A percentile compares a stretch with the other conserved stretches of the same genome.
phyloP scores from a whole-genome alignment of 2,329 filamentous ascomycete species.

The Colletotrichum caudatum region DNA sequence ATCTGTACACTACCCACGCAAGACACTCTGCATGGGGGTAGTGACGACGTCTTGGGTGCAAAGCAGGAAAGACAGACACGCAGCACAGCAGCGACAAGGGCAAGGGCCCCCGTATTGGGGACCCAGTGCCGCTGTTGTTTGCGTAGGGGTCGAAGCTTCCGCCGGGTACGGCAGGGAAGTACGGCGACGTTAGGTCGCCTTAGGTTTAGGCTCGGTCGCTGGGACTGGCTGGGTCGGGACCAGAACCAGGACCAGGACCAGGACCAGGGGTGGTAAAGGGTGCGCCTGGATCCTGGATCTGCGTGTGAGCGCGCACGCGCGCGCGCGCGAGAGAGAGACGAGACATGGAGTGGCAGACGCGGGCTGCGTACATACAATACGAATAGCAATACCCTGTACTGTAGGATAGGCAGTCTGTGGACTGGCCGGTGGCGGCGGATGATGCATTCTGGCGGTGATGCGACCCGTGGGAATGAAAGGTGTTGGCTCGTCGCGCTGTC shows the following conservation, averaged over 20 bases:
- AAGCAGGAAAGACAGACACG: conserved; percentile 22
- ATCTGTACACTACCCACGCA: no score
- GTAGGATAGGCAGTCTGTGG: not conserved
- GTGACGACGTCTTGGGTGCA: conserved; percentile 34
- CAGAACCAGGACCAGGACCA: not conserved
- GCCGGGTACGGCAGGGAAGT: conserved; percentile 12
- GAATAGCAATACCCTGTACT: no score
- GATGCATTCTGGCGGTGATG: not conserved
- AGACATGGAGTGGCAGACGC: not conserved
- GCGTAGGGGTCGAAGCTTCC: not conserved
- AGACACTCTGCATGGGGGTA: conserved; percentile 5
- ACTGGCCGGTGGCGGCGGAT: not conserved
- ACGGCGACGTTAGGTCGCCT: not conserved
- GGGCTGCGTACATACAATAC: no score
- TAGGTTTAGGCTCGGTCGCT: conserved; percentile 15
- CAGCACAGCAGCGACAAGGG: not conserved
- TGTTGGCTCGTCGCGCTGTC: not conserved
- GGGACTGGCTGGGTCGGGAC: conserved; percentile 10
- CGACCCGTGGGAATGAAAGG: not conserved
- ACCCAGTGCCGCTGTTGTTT: not conserved
- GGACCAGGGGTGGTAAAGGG: not conserved
- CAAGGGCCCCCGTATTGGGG: conserved; percentile 1
- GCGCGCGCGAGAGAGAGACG: not conserved
- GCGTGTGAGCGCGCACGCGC: not conserved
- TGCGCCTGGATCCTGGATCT: conserved; percentile 15